Conservation (phyloP, 345 rosid genomes). For the Corymbia maculata region DNA sequence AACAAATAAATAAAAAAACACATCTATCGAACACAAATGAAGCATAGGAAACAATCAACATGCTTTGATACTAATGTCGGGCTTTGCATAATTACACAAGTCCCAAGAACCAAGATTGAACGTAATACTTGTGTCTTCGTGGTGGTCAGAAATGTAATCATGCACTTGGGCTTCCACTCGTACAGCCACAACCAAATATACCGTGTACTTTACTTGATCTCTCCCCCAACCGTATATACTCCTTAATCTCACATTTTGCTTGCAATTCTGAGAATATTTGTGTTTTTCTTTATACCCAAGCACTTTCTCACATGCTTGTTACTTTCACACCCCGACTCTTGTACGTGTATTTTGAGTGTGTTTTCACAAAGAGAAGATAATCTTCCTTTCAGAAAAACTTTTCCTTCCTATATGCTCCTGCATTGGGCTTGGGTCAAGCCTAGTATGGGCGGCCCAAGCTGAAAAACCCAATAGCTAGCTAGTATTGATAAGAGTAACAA, state of each 20-base stretch:
- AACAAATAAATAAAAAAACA: too few species aligned
- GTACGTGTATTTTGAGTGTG: not conserved
- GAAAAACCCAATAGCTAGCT: not conserved
- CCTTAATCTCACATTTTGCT: not conserved
- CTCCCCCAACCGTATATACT: not conserved
- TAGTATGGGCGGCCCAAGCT: not conserved
- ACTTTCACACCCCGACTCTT: not conserved
- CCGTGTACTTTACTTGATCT: too few species aligned
- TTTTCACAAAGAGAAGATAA: not conserved
- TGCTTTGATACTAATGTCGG: not conserved
- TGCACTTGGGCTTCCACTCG: not conserved
- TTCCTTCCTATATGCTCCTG: not conserved
- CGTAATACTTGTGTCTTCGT: not conserved
- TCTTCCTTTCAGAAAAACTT: not conserved
- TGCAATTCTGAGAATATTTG: not conserved
- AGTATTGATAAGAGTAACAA: not conserved
- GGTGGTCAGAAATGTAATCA: not conserved
- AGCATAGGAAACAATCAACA: not conserved
- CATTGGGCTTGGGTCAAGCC: not conserved
- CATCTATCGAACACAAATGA: not conserved
- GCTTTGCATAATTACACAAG: not conserved
- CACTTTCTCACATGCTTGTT: not conserved
- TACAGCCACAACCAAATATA: not conserved
- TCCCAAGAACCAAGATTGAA: not conserved
- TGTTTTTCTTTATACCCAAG: not conserved